A percentile compares a stretch with the other conserved stretches of the same genome.
Conservation (phyloP, 2,329 filamentous ascomycete species). For the Xylaria sp. region DNA sequence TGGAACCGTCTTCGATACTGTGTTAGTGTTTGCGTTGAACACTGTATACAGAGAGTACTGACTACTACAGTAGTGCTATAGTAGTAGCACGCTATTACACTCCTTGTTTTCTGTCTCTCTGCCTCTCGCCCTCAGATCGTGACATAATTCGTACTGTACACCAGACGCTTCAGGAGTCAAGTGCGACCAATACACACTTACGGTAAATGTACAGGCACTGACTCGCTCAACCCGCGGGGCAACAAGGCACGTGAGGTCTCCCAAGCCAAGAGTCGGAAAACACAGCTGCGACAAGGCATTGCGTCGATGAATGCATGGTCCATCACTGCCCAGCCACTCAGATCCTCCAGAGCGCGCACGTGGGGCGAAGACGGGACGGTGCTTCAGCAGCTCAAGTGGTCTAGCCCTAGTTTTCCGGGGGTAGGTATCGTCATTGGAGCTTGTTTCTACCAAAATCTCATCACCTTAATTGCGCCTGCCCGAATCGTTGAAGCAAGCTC, state of each 20-base stretch:
- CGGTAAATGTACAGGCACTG: background rate
- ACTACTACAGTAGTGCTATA: too few species aligned
- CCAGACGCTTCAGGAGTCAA: background rate
- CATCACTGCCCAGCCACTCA: conserved; percentile 1
- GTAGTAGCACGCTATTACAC: too few species aligned
- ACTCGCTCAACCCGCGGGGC: conserved; percentile 7
- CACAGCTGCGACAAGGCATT: background rate
- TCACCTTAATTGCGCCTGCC: conserved; percentile 3
- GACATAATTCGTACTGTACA: background rate
- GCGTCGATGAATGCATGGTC: too few species aligned
- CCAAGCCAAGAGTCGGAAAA: background rate
- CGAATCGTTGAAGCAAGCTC: too few species aligned
- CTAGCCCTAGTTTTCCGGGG: conserved; percentile 7
- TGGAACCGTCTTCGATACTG: too few species aligned
- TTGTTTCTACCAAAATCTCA: background rate
- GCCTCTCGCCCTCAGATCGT: too few species aligned
- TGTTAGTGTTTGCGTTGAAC: too few species aligned
- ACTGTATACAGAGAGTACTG: too few species aligned
- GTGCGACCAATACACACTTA: too few species aligned
- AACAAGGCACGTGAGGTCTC: conserved; percentile 17
- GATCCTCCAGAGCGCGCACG: conserved; percentile 9
- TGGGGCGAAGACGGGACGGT: conserved; percentile 4
- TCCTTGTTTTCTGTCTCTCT: too few species aligned
- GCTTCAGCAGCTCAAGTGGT: background rate
- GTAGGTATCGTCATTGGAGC: conserved; percentile 14